Evolutionary conservation across 2,329 filamentous ascomycete genomes (phyloP).

Genomic region (Teratosphaeriaceae sp.): DNA sequence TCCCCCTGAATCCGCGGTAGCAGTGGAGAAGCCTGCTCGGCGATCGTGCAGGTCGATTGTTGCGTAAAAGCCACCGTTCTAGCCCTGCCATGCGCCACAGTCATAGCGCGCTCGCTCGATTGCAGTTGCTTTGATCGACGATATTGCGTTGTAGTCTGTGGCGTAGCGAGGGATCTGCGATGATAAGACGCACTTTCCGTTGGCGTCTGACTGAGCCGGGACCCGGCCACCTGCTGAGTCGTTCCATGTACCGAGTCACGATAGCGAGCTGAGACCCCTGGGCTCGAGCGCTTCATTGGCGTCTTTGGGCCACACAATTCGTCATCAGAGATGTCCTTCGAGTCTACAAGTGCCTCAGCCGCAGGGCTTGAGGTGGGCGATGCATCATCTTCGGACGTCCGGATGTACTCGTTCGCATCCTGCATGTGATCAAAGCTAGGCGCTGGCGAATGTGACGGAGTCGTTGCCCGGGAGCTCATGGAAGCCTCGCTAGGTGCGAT

Average conservation of each 20-base stretch:
- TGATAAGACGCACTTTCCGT: conserved; percentile 9
- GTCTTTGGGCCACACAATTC: conserved; percentile 29
- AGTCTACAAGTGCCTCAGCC: conserved; percentile 8
- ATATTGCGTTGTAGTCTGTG: conserved; percentile 21
- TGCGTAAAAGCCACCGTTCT: conserved; percentile 20
- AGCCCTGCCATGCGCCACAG: conserved; percentile 17
- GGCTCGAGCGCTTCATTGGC: conserved; percentile 24
- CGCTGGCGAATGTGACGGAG: conserved; percentile 15
- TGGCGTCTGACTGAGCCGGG: conserved; percentile 16
- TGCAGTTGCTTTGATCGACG: conserved; percentile 13
- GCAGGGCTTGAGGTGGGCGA: not conserved
- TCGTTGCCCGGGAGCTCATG: conserved; percentile 19
- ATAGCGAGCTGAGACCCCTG: conserved; percentile 12
- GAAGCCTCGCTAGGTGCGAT: conserved; percentile 10
- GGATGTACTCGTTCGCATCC: conserved; percentile 12
- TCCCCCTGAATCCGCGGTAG: no score
- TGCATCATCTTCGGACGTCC: not conserved
- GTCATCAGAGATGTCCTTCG: conserved; percentile 22
- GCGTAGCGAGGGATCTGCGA: conserved; percentile 15
- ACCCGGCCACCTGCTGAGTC: conserved; percentile 6
- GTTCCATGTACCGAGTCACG: conserved; percentile 13
- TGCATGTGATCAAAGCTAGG: conserved; percentile 9
- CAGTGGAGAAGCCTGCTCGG: not conserved
- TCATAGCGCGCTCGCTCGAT: conserved; percentile 18
- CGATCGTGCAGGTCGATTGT: conserved; percentile 8